These are phyloP conservation scores for Plasmodium ovale DNA, from an alignment of 169 alveolate genomes.

Conservation along the genomic window DNA sequence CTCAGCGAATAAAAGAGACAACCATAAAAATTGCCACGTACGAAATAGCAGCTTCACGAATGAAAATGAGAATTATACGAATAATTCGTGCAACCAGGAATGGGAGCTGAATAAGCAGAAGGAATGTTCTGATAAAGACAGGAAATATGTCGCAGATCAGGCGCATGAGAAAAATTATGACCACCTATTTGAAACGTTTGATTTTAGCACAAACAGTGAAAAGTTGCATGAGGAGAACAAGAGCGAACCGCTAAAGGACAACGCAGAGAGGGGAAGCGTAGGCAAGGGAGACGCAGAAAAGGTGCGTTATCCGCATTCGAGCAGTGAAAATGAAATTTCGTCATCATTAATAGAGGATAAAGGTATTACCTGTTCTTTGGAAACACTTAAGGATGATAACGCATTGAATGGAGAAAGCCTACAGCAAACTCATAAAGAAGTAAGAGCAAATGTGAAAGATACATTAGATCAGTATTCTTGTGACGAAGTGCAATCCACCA, in stretches of 20 bases:
- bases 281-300: neutral
- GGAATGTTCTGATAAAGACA: neutral
- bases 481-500: neutral
- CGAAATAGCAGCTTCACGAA: no score
- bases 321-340: neutral
- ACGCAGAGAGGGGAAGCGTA: neutral
- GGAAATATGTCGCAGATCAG: neutral
- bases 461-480: neutral
- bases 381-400: neutral
- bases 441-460: neutral
- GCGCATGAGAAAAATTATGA: conserved; percentile 14
- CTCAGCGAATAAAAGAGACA: no score
- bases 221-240: neutral
- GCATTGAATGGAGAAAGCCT: neutral
- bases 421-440: neutral
- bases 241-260: neutral
- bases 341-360: neutral
- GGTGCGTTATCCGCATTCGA: neutral
- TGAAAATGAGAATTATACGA: no score
- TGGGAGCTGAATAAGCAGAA: no score
- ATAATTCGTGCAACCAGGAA: no score
- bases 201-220: neutral
- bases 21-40: no score
- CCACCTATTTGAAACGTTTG: conserved; percentile 50
- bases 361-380: neutral